Base-by-base conservation (phyloP, 805 yeast species). In the Barnettozyma siamensis region DNA sequence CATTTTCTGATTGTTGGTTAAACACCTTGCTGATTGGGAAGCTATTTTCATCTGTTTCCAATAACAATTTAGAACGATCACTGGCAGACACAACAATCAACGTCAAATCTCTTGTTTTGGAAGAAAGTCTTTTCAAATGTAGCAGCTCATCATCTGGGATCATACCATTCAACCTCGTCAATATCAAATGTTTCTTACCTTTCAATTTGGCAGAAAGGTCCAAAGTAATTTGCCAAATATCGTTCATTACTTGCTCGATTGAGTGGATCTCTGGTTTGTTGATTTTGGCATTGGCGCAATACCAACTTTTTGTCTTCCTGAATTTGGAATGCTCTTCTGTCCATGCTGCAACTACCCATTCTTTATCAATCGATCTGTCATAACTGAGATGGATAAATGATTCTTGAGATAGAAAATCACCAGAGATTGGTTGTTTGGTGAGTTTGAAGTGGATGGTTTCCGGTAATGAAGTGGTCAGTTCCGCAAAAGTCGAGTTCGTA, bases 261-360 rank as follows among this genome's bases (percentile, higher is more conserved):
- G 62, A 53, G 9, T 29, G 24, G 16, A 31, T 23, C 11, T 29
- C 24, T 24, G 41, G 23, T 2, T 17, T 12, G 3, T 53, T 49
- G 31, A 54, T 63, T 1, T 64, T 54, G 19, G 38, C 39, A 19
- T 38, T 41, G 64, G 63, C 57, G 55, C 70, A 67, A 50, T 69
- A 72, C 89, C 91, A 84, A 0, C 88, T 72, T 48, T 77, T 80
- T 0, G 80, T 73, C 35, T 69, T 70, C 15, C 80, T 74, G 11
- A 76, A 69, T 4, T 69, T 67, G 0, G 96, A 96, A 57, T 74
- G 72, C 37, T 89, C 91, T 54, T 91, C 96, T 0, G 93, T 72
- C 94, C 97, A 88, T 1, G 94, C 82, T 0, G 87, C 94, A 18
- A 80, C 77, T 33, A 88, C 70, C 96, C 96, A 91, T 41, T 76